phyloP scores from a whole-genome alignment of 108 stramenopile genomes.

The Stephanodiscus minutulus region DNA sequence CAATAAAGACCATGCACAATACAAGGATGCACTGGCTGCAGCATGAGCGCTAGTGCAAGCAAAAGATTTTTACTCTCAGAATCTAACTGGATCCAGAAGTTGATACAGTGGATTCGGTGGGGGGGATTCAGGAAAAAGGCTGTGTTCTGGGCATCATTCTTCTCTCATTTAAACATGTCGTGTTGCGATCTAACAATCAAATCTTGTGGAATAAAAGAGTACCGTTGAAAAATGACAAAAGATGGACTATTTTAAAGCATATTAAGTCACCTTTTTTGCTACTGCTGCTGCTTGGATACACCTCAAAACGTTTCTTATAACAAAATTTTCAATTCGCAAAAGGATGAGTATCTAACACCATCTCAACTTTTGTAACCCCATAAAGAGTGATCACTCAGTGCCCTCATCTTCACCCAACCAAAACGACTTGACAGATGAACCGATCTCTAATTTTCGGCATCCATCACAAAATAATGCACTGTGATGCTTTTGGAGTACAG shows the following conservation, averaged over 20 bases:
- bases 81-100: neutral
- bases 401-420: neutral
- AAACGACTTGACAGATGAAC: neutral
- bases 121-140: neutral
- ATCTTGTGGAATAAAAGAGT: too few relatives aligned
- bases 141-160: too few relatives aligned
- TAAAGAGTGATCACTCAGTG: neutral
- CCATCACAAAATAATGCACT: constrained; percentile 42
- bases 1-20: too few relatives aligned
- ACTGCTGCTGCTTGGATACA: too few relatives aligned
- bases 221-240: too few relatives aligned
- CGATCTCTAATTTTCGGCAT: neutral
- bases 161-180: too few relatives aligned
- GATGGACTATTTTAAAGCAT: too few relatives aligned
- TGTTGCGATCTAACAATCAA: too few relatives aligned
- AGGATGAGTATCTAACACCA: neutral
- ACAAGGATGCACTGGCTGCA: neutral
- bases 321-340: neutral
- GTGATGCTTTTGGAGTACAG: constrained; percentile 48
- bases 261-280: too few relatives aligned
- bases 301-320: too few relatives aligned
- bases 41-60: neutral
- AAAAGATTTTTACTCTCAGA: neutral
- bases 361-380: neutral
- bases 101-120: neutral